Evolutionary conservation across 1,284 basidiomycete genomes (phyloP), one percentile per base, ranked within the genome.

Genomic region (Termitomyces sp.): DNA sequence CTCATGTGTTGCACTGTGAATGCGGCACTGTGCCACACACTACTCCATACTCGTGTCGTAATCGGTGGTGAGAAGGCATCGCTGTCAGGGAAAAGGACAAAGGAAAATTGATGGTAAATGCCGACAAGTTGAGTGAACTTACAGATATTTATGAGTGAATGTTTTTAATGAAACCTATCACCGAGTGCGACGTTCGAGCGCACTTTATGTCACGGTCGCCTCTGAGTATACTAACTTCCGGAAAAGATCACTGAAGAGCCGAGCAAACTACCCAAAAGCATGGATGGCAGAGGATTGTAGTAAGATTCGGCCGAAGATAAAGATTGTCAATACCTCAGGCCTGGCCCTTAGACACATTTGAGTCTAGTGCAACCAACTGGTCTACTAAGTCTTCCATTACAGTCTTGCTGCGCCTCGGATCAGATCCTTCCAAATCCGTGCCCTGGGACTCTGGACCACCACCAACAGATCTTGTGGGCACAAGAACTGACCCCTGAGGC

Each of bases 331-430:
- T 13, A 26, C 31, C 41, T 36, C 10, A 34, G 5, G 7, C 17
- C 42, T 36, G 12, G 2, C 50, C 17, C 19, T 50, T 30, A 31
- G 53, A 39, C 9, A 7, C 41, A 38, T 24, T 17, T 36, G 62
- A 59, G 31, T 90, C 85, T 66, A 90, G 65, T 30, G 81, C 81
- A 26, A 87, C 91, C 45, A 94, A 73, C 60, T 86, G 83, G 60
- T 90, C 82, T 24, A 92, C 89, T 28, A 93, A 69, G 62, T 89
- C 84, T 54, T 90, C 88, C 90, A 94, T 92, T 7, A 88, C 85
- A 38, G 87, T 84, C 60, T 69, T 72, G 21, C 72, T 67, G 51
- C 54, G 64, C 39, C 55, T 61, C 56, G 67, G 59, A 39, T 62
- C 60, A 58, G 61, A 47, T 48, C 49, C 52, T 54, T 59, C 53